phyloP scores from a whole-genome alignment of 768 basidiomycete genomes.

The Tricholoma hemisulphureum region DNA sequence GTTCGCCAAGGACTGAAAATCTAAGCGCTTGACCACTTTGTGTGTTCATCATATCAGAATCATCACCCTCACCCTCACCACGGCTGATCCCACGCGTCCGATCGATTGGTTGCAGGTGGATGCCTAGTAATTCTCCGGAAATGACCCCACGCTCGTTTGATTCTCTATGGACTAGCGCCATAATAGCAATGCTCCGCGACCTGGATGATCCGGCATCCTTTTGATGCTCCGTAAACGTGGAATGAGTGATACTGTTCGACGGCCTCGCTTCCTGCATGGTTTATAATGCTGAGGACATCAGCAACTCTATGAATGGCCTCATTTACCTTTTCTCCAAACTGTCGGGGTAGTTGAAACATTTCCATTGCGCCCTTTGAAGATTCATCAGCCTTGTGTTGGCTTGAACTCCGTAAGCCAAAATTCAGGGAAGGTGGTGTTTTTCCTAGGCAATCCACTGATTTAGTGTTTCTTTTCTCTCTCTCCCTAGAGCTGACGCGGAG shows the following conservation, averaged over 20 bases:
- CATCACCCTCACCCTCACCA: not conserved
- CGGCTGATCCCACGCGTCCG: not conserved
- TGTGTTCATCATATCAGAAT: not conserved
- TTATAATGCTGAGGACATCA: not conserved
- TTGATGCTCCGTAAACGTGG: not conserved
- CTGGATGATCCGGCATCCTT: constrained; percentile 12
- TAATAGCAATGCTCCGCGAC: constrained; percentile 33
- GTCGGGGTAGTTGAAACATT: not conserved
- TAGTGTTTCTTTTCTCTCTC: not conserved
- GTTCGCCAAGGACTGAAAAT: not conserved
- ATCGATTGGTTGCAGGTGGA: not conserved
- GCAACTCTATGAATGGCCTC: not conserved
- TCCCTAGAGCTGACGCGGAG: not conserved
- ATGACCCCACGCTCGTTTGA: not conserved
- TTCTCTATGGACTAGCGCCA: constrained; percentile 35
- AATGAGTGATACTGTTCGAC: not conserved
- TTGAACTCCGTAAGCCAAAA: not conserved
- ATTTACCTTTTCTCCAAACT: not conserved
- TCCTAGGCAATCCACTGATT: not conserved
- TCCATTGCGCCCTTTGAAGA: not conserved
- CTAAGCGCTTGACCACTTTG: not conserved
- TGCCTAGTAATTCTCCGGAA: not conserved
- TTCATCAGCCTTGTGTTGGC: not conserved
- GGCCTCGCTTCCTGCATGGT: not conserved
- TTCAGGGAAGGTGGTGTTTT: not conserved